Evolutionary conservation across 169 alveolate species (phyloP).

Genomic region (Perkinsus marinus): DNA sequence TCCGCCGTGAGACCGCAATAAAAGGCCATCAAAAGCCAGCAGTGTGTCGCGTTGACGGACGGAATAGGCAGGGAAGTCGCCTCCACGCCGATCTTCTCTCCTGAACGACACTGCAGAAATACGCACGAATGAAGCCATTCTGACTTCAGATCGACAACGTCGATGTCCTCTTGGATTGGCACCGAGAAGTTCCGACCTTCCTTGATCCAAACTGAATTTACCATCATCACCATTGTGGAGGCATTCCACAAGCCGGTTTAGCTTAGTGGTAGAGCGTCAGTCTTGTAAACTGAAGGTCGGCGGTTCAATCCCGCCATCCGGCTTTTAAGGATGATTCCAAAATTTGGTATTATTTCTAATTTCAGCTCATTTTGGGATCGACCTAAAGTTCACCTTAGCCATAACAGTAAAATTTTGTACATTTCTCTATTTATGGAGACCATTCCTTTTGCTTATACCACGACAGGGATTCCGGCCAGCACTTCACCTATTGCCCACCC

Average conservation of each 20-base stretch:
- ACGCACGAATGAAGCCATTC: background rate
- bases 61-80: background rate
- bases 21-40: background rate
- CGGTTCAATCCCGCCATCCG: background rate
- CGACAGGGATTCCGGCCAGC: no score
- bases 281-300: background rate
- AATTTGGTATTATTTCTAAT: no score
- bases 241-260: background rate
- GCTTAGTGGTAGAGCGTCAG: background rate
- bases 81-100: background rate
- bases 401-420: background rate
- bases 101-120: no score
- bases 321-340: no score
- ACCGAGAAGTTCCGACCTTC: background rate
- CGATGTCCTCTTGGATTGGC: background rate
- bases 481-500: background rate
- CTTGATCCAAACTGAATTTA: no score
- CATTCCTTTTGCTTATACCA: no score
- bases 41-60: background rate
- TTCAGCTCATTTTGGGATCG: background rate
- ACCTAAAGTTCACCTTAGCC: background rate
- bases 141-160: background rate
- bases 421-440: no score
- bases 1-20: no score
- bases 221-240: no score